These are phyloP conservation scores for Tuctoria greenei DNA, from an alignment of 176 grass and related monocot genomes.

Conservation along the genomic window DNA sequence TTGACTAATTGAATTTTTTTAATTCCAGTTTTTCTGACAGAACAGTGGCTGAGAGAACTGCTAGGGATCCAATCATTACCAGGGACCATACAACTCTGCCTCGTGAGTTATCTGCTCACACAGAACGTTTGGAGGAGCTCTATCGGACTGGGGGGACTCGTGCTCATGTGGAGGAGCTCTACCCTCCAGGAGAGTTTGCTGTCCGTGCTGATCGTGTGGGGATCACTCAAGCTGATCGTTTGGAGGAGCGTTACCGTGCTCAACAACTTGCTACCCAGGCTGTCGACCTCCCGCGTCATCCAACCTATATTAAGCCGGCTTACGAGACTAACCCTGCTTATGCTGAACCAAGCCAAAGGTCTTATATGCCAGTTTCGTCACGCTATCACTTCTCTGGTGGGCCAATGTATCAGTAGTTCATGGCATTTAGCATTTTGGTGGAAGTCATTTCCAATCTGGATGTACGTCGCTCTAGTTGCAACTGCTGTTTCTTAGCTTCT, in stretches of 20 bases:
- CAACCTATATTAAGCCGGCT: slow-evolving; percentile 1
- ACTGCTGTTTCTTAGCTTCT: not conserved
- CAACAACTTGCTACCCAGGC: slow-evolving; percentile 9
- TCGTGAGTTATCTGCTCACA: slow-evolving; percentile 24
- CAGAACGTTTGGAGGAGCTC: slow-evolving; percentile 34
- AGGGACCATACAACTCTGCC: slow-evolving; percentile 40
- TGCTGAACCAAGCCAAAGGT: slow-evolving; percentile 30
- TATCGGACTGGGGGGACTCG: slow-evolving; percentile 16
- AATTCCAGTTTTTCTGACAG: slow-evolving; percentile 50
- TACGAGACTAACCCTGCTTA: slow-evolving; percentile 47
- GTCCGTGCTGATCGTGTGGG: slow-evolving; percentile 28
- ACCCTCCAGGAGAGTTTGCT: slow-evolving; percentile 34
- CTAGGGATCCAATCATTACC: slow-evolving; percentile 29
- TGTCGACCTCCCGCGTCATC: slow-evolving; percentile 13
- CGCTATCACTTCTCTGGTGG: slow-evolving; percentile 50
- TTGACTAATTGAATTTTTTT: slow-evolving; percentile 26
- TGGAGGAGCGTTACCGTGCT: slow-evolving; percentile 37
- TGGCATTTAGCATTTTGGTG: not conserved
- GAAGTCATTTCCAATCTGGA: slow-evolving; percentile 10
- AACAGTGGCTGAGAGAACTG: slow-evolving; percentile 16
- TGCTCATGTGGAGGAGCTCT: slow-evolving; percentile 31
- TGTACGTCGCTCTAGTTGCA: not conserved
- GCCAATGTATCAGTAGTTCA: slow-evolving; percentile 43
- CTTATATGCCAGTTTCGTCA: slow-evolving; percentile 39
- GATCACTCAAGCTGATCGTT: not conserved